A percentile compares a stretch with the other conserved stretches of the same genome.
Conservation (phyloP, 176 grass and related monocot genomes). For the Alopecurus myosuroides region DNA sequence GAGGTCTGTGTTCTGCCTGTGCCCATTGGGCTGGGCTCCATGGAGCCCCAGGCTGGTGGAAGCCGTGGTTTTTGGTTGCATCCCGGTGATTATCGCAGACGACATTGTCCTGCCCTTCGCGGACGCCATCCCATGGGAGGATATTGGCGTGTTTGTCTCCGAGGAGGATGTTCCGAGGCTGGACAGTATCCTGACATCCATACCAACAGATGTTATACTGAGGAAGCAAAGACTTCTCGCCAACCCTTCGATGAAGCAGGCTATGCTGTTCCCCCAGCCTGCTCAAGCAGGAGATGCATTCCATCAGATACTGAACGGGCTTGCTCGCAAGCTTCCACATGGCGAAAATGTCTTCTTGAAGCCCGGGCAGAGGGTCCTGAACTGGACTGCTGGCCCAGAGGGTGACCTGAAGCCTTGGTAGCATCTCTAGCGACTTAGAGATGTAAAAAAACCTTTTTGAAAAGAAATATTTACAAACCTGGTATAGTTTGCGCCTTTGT, state of each 20-base stretch:
- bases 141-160: constrained; percentile 79
- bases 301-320: constrained; percentile 87
- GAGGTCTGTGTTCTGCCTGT: constrained; percentile 80
- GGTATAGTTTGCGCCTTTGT: constrained; percentile 28
- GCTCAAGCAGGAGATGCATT: constrained; percentile 75
- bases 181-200: constrained; percentile 86
- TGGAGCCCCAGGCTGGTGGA: constrained; percentile 95
- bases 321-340: constrained; percentile 83
- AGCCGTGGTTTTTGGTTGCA: constrained; percentile 86
- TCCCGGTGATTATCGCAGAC: constrained; percentile 91
- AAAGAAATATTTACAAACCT: constrained; percentile 9
- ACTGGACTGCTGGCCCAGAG: constrained; percentile 78
- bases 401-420: constrained; percentile 85
- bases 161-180: constrained; percentile 76
- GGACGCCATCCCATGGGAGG: constrained; percentile 85
- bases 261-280: constrained; percentile 85
- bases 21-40: constrained; percentile 92
- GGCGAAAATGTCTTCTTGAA: constrained; percentile 62
- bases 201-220: constrained; percentile 77
- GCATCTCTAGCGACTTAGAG: constrained; percentile 12
- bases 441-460: constrained; percentile 18
- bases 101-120: constrained; percentile 91
- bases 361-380: constrained; percentile 59
- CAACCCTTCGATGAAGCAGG: constrained; percentile 91
- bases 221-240: constrained; percentile 89